phyloP scores from a whole-genome alignment of 495 filamentous ascomycete genomes.

The Aspergillus homomorphus region DNA sequence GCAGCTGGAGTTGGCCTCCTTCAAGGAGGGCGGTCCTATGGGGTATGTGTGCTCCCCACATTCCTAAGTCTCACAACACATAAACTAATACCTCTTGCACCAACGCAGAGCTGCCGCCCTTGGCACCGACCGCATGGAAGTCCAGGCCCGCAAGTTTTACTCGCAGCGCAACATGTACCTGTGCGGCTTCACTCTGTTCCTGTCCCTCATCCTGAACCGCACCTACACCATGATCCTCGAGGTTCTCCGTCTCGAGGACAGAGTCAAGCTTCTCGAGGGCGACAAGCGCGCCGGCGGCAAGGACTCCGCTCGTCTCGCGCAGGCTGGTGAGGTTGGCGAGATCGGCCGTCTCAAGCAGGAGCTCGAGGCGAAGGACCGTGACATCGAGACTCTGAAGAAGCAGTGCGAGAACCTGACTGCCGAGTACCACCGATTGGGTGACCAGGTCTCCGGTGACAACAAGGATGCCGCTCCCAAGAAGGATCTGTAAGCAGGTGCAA shows the following conservation, averaged over 20 bases:
- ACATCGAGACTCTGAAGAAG: constrained; percentile 80
- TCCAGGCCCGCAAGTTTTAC: constrained; percentile 99
- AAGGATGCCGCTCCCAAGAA: constrained; percentile 61
- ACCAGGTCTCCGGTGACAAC: constrained; percentile 61
- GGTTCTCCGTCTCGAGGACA: constrained; percentile 86
- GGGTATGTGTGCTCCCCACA: constrained; percentile 30
- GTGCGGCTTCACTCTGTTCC: constrained; percentile 98
- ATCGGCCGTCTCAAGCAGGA: constrained; percentile 69
- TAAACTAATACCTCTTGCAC: constrained; percentile 22
- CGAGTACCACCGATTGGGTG: constrained; percentile 79
- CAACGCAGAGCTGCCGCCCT: constrained; percentile 61
- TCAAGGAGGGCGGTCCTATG: constrained; percentile 46
- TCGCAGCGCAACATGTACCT: constrained; percentile 99
- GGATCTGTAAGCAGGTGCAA: constrained; percentile 50
- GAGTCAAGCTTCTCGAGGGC: constrained; percentile 80
- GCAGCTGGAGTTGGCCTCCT: constrained; percentile 75
- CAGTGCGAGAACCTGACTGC: constrained; percentile 70
- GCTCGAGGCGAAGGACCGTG: constrained; percentile 66
- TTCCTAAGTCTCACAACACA: background rate
- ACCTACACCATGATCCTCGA: constrained; percentile 98
- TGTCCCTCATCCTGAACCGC: constrained; percentile 97
- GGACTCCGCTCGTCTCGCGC: constrained; percentile 57
- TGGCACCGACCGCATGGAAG: constrained; percentile 91
- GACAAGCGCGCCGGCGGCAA: constrained; percentile 72
- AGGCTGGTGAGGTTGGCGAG: constrained; percentile 71